phyloP scores from a whole-genome alignment of 768 basidiomycete species.

The Artomyces pyxidatus region DNA sequence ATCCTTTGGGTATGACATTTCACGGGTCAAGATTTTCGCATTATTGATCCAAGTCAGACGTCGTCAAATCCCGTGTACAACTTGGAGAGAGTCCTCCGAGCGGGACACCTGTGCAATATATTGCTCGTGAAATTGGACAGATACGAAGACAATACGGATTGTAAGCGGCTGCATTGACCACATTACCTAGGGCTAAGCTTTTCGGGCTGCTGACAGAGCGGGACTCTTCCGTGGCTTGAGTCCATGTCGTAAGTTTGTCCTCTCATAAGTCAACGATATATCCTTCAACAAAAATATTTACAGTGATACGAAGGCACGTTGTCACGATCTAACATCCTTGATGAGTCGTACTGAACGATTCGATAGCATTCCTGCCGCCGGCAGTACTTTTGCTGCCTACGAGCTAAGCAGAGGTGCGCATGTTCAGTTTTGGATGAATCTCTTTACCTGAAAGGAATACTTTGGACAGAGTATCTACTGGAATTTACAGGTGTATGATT shows the following conservation, averaged over 20 bases:
- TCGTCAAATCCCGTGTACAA: conserved; percentile 88
- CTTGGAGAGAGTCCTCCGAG: conserved; percentile 65
- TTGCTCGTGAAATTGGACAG: conserved; percentile 55
- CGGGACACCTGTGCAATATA: conserved; percentile 70
- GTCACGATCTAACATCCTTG: not conserved
- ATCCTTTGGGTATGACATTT: conserved; percentile 59
- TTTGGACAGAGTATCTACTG: conserved; percentile 22
- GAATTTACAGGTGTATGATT: conserved; percentile 21
- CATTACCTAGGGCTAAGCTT: not conserved
- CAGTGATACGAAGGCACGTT: conserved; percentile 57
- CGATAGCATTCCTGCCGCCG: conserved; percentile 81
- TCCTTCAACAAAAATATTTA: not conserved
- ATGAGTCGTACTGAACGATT: conserved; percentile 1
- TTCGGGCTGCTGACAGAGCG: conserved; percentile 32
- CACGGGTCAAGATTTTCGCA: not conserved
- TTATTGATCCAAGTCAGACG: conserved; percentile 39
- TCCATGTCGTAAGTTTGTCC: conserved; percentile 55
- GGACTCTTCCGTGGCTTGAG: conserved; percentile 70
- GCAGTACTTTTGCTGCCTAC: conserved; percentile 83
- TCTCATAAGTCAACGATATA: not conserved
- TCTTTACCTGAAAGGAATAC: not conserved
- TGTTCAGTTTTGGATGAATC: not conserved
- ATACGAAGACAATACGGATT: conserved; percentile 66
- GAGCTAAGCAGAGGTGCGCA: conserved; percentile 67
- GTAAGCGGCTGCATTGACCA: conserved; percentile 35